A percentile compares a stretch with the other conserved stretches of the same genome.
phyloP scores from a whole-genome alignment of 129 eudicot genomes.

The Saposhnikovia divaricata region DNA sequence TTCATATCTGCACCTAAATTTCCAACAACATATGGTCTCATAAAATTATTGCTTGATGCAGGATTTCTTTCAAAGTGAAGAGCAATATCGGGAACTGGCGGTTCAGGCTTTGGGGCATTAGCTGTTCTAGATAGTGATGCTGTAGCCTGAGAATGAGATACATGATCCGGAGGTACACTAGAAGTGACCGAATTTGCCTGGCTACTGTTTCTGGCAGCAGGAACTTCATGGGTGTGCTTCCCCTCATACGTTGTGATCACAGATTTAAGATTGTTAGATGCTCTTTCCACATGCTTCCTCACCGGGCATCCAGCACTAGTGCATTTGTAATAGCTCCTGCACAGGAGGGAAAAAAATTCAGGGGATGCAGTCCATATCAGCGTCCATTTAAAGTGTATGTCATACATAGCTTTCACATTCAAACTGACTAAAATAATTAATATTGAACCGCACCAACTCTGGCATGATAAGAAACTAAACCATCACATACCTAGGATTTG shows the following conservation, averaged over 20 bases:
- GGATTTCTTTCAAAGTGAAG: slow-evolving; percentile 29
- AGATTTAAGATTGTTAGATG: slow-evolving; percentile 48
- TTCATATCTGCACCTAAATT: slow-evolving; percentile 24
- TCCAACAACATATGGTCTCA: slow-evolving; percentile 32
- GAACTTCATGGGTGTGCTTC: slow-evolving; percentile 65
- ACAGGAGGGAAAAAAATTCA: background rate
- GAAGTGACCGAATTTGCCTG: slow-evolving; percentile 28
- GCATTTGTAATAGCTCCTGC: slow-evolving; percentile 80
- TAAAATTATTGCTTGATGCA: slow-evolving; percentile 10
- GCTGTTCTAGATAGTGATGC: slow-evolving; percentile 23
- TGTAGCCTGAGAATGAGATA: slow-evolving; percentile 15
- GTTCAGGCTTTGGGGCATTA: slow-evolving; percentile 31
- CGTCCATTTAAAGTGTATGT: background rate
- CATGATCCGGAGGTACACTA: slow-evolving; percentile 16
- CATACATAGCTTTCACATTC: background rate
- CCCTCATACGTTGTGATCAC: slow-evolving; percentile 75
- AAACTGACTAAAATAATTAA: background rate
- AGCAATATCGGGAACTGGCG: slow-evolving; percentile 36
- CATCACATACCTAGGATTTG: slow-evolving; percentile 64
- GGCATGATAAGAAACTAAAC: background rate
- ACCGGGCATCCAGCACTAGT: slow-evolving; percentile 60
- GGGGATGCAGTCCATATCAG: too few species aligned
- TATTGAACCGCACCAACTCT: background rate
- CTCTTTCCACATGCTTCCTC: slow-evolving; percentile 73
- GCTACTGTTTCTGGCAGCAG: slow-evolving; percentile 43